A percentile compares a stretch with the other conserved stretches of the same genome.
Conservation (phyloP, 176 grass and related monocot genomes). For the Alopecurus myosuroides region DNA sequence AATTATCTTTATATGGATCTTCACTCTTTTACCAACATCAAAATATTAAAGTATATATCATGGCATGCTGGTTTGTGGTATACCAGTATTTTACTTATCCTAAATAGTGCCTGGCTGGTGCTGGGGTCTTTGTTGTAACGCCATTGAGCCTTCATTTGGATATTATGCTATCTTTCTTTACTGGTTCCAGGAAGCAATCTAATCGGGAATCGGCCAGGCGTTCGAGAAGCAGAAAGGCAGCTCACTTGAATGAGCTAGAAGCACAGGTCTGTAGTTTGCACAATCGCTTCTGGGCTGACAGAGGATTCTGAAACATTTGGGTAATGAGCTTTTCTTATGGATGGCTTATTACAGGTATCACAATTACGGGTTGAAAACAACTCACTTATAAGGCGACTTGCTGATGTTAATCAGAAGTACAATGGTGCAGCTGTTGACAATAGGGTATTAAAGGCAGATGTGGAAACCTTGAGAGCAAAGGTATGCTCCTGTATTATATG, state of each 20-base stretch:
- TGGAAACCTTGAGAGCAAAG: constrained; percentile 75
- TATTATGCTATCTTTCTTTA: background rate
- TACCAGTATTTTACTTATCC: background rate
- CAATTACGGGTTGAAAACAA: constrained; percentile 86
- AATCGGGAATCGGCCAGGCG: constrained; percentile 90
- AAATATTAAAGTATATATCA: background rate
- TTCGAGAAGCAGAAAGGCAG: constrained; percentile 91
- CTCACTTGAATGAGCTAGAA: constrained; percentile 80
- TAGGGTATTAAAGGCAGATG: constrained; percentile 73
- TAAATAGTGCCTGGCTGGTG: background rate
- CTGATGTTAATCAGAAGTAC: constrained; percentile 81
- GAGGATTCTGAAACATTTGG: background rate
- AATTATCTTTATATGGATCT: background rate
- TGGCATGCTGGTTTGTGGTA: background rate
- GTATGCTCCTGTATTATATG: constrained; percentile 17
- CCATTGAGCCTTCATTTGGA: background rate
- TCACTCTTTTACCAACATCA: background rate
- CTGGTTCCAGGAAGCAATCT: constrained; percentile 74
- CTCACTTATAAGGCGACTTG: constrained; percentile 61
- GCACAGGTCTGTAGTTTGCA: constrained; percentile 49
- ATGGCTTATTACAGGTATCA: constrained; percentile 40
- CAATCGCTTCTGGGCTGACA: background rate
- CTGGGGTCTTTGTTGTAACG: background rate
- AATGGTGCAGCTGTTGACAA: constrained; percentile 77
- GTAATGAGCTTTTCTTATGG: background rate